A percentile compares a stretch with the other conserved stretches of the same genome.
Conservation (phyloP, 2,329 filamentous ascomycete genomes). For the Phaeophleospora eucalypticola region DNA sequence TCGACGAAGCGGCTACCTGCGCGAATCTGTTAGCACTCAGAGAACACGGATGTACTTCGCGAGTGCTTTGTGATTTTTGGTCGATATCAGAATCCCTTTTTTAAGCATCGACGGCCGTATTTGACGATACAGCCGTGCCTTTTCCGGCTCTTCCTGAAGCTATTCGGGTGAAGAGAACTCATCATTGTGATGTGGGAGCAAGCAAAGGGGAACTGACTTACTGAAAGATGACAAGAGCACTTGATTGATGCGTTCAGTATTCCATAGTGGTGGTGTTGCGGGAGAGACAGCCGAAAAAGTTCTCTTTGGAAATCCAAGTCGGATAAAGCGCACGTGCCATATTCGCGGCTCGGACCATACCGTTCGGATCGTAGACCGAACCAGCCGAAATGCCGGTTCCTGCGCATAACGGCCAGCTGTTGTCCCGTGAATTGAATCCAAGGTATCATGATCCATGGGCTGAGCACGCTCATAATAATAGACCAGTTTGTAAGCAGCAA, state of each 20-base stretch:
- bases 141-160: constrained; percentile 52
- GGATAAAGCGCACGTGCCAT: neutral
- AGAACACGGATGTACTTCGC: neutral
- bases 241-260: too few relatives aligned
- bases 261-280: too few relatives aligned
- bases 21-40: too few relatives aligned
- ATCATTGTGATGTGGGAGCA: constrained; percentile 28
- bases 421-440: neutral
- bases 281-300: too few relatives aligned
- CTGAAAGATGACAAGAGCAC: too few relatives aligned
- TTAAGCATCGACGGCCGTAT: constrained; percentile 50
- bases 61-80: neutral
- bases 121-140: constrained; percentile 49
- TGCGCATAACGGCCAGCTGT: neutral
- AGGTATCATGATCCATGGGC: neutral
- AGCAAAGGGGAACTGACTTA: constrained; percentile 8
- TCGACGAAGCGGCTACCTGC: too few relatives aligned
- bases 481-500: neutral
- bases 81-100: constrained; percentile 34
- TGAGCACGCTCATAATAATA: neutral
- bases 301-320: constrained; percentile 2
- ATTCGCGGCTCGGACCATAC: neutral
- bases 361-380: too few relatives aligned
- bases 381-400: neutral
- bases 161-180: constrained; percentile 27